phyloP scores from a whole-genome alignment of 345 rosid species.

The Eutrema yunnanense region DNA sequence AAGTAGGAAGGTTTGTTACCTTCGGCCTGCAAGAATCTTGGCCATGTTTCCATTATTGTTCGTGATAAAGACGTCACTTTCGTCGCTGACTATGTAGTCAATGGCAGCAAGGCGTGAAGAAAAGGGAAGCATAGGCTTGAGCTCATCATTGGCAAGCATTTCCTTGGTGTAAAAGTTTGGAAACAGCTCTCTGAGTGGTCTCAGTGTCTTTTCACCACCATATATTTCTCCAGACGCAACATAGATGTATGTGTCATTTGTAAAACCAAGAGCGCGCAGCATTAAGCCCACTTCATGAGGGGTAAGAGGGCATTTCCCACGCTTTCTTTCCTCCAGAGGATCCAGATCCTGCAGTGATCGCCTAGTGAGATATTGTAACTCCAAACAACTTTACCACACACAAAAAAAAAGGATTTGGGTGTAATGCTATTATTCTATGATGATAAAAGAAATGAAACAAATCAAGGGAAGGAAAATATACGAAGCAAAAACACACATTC shows the following conservation, averaged over 20 bases:
- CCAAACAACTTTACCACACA: not conserved
- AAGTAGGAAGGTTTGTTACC: conserved; percentile 46
- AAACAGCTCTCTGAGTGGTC: conserved; percentile 79
- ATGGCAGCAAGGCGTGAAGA: conserved; percentile 94
- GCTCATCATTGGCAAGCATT: conserved; percentile 73
- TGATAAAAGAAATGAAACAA: not conserved
- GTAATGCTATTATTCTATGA: not conserved
- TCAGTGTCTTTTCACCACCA: conserved; percentile 87
- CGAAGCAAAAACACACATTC: not conserved
- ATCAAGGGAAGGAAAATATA: not conserved
- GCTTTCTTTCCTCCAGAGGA: conserved; percentile 77
- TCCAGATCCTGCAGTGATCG: conserved; percentile 59
- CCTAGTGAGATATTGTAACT: conserved; percentile 2
- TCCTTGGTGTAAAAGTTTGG: conserved; percentile 96
- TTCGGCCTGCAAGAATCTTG: conserved; percentile 95
- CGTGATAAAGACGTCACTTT: conserved; percentile 92
- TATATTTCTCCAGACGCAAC: conserved; percentile 99
- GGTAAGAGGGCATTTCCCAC: conserved; percentile 95
- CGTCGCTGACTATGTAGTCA: conserved; percentile 88
- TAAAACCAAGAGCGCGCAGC: conserved; percentile 92
- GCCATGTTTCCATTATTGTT: conserved; percentile 99
- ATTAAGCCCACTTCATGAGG: conserved; percentile 96
- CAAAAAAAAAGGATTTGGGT: not conserved
- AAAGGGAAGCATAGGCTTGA: conserved; percentile 65
- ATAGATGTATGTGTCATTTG: conserved; percentile 75